These are phyloP conservation scores for Euphorbia lathyris DNA, from an alignment of 345 rosid genomes.

Conservation along the genomic window DNA sequence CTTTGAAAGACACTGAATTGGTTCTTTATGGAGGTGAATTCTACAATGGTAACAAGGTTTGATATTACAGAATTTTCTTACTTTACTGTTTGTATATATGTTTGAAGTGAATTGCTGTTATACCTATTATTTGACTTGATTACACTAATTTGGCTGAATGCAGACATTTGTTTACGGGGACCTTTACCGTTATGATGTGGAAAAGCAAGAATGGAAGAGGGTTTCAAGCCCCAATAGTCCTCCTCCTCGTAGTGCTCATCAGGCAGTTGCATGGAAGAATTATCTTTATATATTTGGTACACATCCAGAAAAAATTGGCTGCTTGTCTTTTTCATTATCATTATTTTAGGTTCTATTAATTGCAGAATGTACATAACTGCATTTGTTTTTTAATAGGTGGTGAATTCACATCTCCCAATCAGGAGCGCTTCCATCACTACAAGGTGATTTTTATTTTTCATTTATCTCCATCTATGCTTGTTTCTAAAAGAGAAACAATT, in stretches of 20 bases:
- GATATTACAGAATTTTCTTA: conserved; percentile 10
- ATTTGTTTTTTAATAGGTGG: conserved; percentile 54
- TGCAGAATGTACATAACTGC: neutral
- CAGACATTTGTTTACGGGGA: conserved; percentile 92
- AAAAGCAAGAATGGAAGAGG: conserved; percentile 85
- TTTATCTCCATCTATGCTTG: neutral
- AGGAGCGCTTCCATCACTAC: conserved; percentile 95
- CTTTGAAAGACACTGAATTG: conserved; percentile 81
- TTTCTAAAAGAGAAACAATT: neutral
- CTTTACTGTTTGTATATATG: neutral
- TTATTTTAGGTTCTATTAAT: neutral
- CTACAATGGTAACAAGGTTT: conserved; percentile 89
- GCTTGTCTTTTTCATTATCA: neutral
- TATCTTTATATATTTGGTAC: conserved; percentile 88
- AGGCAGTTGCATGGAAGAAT: conserved; percentile 96
- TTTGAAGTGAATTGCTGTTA: conserved; percentile 7
- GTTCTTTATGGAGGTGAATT: conserved; percentile 89
- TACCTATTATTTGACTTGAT: neutral
- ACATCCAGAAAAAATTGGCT: neutral
- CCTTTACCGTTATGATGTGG: conserved; percentile 82
- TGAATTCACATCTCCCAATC: conserved; percentile 94
- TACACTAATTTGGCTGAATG: conserved; percentile 21
- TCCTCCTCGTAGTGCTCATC: conserved; percentile 97
- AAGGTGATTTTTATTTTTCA: conserved; percentile 45
- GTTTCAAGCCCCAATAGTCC: conserved; percentile 95